A percentile compares a stretch with the other conserved stretches of the same genome.
These are phyloP conservation scores for Polychaeton citri DNA, from an alignment of 2,329 filamentous ascomycete genomes.

Conservation along the genomic window DNA sequence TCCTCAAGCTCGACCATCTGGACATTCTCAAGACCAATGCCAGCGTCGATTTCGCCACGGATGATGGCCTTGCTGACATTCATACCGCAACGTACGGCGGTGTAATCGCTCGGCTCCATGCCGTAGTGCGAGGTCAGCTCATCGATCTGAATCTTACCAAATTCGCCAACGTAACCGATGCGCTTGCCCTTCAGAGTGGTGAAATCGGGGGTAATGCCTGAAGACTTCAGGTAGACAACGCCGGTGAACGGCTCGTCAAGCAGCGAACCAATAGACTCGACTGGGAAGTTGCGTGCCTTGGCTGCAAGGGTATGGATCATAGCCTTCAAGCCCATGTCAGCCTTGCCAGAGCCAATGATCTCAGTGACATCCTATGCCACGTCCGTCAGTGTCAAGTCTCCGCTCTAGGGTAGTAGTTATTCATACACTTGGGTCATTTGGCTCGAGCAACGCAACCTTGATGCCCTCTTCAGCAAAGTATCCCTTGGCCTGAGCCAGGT, in stretches of 20 bases:
- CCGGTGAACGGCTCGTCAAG: slow-evolving; percentile 72
- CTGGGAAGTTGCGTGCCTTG: slow-evolving; percentile 62
- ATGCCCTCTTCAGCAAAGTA: slow-evolving; percentile 64
- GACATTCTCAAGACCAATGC: slow-evolving; percentile 66
- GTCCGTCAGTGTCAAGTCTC: slow-evolving; percentile 2
- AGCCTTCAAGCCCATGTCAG: slow-evolving; percentile 69
- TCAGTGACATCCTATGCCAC: slow-evolving; percentile 55
- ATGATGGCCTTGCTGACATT: slow-evolving; percentile 68
- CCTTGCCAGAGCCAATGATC: slow-evolving; percentile 63
- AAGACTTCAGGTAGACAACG: slow-evolving; percentile 61
- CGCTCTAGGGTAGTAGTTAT: neutral
- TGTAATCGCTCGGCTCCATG: slow-evolving; percentile 61
- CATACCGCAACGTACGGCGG: slow-evolving; percentile 66
- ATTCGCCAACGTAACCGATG: slow-evolving; percentile 70
- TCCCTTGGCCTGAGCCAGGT: slow-evolving; percentile 62
- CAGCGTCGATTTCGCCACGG: slow-evolving; percentile 58
- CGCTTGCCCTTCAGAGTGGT: slow-evolving; percentile 60
- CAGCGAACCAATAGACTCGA: slow-evolving; percentile 58
- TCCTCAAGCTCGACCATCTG: slow-evolving; percentile 74
- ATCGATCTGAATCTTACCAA: slow-evolving; percentile 73
- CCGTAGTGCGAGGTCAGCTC: slow-evolving; percentile 67
- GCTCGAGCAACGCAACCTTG: slow-evolving; percentile 64
- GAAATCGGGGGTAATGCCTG: slow-evolving; percentile 64
- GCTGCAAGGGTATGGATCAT: slow-evolving; percentile 74
- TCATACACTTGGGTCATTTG: slow-evolving; percentile 58